These are phyloP conservation scores for Kwoniella mangroviensis DNA, from an alignment of 768 basidiomycete genomes.

Conservation along the genomic window DNA sequence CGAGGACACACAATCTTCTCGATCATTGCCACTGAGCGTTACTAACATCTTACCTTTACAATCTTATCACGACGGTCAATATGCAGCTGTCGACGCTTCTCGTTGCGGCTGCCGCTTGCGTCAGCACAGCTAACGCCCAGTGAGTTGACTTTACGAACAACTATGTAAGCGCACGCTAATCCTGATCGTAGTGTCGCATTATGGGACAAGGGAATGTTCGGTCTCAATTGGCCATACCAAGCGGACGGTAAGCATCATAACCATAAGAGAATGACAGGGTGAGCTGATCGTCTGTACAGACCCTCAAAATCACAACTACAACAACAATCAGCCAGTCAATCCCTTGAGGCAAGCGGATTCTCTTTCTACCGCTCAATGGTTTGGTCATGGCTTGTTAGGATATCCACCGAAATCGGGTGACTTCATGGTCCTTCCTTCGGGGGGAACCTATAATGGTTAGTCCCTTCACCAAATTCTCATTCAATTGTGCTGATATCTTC, in stretches of 20 bases:
- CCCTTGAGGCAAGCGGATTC: slow-evolving; percentile 30
- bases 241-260: slow-evolving; percentile 27
- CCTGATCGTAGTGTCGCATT: slow-evolving; percentile 28
- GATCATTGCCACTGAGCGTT: background rate
- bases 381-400: slow-evolving; percentile 39
- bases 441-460: slow-evolving; percentile 41
- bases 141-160: slow-evolving; percentile 2
- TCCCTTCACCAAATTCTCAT: background rate
- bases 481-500: background rate
- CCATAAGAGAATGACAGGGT: background rate
- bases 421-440: slow-evolving; percentile 41
- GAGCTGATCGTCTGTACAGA: background rate
- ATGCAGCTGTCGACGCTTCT: slow-evolving; percentile 2
- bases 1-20: background rate
- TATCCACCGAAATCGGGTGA: slow-evolving; percentile 45
- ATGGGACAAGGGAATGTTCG: slow-evolving; percentile 48
- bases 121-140: slow-evolving; percentile 19
- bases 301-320: slow-evolving; percentile 25
- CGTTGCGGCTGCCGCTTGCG: background rate
- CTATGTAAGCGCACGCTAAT: background rate
- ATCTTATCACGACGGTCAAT: background rate
- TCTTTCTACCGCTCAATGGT: slow-evolving; percentile 40
- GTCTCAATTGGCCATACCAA: slow-evolving; percentile 44
- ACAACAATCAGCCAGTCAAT: slow-evolving; percentile 37
- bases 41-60: background rate